Evolutionary conservation across 306 rosid genomes (phyloP).

Genomic region (apple (Malus domestica)): DNA sequence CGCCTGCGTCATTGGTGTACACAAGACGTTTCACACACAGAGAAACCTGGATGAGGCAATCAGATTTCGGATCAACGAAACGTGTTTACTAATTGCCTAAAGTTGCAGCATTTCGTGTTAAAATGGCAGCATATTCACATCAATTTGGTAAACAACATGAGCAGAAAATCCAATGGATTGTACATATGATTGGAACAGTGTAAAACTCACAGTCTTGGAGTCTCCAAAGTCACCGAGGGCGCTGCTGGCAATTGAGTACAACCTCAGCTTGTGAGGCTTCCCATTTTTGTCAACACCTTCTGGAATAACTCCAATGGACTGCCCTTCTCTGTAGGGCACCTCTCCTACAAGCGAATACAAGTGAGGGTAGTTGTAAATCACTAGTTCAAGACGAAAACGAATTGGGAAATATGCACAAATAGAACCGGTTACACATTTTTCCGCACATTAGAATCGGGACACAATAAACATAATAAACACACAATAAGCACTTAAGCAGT

Average conservation of each 20-base stretch:
- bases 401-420: background rate
- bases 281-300: constrained; percentile 89
- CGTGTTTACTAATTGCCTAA: background rate
- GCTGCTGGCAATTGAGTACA: constrained; percentile 90
- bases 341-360: constrained; percentile 46
- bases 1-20: constrained; percentile 85
- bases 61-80: background rate
- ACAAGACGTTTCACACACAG: constrained; percentile 90
- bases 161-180: background rate
- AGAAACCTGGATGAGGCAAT: constrained; percentile 60
- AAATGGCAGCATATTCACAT: background rate
- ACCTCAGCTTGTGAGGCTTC: constrained; percentile 83
- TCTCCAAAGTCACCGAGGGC: constrained; percentile 93
- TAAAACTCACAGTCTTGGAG: constrained; percentile 70
- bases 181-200: background rate
- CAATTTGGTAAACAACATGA: background rate
- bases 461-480: background rate
- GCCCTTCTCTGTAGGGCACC: constrained; percentile 96
- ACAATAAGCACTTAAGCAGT: no score
- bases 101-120: background rate
- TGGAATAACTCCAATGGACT: constrained; percentile 80
- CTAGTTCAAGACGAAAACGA: background rate
- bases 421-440: background rate
- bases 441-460: no score
- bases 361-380: no score